Evolutionary conservation across 2,329 filamentous ascomycete species (phyloP).

Genomic region (Colletotrichum sp.): DNA sequence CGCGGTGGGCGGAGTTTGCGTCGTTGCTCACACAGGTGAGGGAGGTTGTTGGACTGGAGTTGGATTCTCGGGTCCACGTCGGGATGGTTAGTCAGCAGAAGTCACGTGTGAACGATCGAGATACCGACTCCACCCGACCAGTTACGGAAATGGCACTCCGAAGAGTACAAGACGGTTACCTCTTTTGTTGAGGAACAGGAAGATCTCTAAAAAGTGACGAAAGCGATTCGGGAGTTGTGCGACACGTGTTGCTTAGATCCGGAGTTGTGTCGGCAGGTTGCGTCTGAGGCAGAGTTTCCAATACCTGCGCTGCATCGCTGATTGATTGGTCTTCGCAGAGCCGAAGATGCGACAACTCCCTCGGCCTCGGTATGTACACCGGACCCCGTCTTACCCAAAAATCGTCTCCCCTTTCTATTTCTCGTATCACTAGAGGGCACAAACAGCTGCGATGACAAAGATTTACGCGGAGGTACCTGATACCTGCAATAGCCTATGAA

Average conservation of each 20-base stretch:
- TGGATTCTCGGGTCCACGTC: conserved; percentile 18
- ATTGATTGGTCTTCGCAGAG: background rate
- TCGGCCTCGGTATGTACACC: background rate
- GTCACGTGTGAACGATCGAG: background rate
- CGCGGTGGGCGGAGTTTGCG: conserved; percentile 13
- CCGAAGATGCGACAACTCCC: background rate
- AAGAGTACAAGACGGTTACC: background rate
- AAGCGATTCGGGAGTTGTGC: background rate
- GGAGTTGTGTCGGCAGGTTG: background rate
- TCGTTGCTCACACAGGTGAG: conserved; percentile 11
- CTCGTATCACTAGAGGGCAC: background rate
- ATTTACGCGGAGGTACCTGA: background rate
- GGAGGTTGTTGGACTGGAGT: conserved; percentile 21
- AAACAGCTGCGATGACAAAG: background rate
- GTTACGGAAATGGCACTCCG: background rate
- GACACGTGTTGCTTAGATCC: background rate
- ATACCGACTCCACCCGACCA: conserved; percentile 8
- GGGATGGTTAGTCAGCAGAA: background rate
- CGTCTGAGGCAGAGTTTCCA: background rate
- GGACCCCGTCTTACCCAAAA: background rate
- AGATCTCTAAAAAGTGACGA: background rate
- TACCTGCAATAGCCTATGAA: background rate
- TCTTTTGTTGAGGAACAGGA: background rate
- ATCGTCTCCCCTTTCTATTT: background rate
- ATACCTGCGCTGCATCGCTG: background rate